phyloP scores from a whole-genome alignment of 2,329 filamentous ascomycete species.

The Colletotrichum lentis region DNA sequence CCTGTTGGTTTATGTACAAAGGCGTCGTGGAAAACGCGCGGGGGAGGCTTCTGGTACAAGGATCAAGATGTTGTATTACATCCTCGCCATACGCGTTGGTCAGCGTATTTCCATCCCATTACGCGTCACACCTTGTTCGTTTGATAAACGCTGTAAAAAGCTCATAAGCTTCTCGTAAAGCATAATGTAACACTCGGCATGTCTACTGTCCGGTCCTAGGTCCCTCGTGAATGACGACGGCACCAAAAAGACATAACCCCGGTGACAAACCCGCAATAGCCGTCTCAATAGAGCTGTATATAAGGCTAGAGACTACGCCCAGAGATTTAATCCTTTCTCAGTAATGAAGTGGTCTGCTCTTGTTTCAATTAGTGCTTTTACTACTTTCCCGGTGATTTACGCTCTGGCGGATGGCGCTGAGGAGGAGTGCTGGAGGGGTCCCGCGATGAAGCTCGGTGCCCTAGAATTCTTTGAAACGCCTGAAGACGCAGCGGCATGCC shows the following conservation, averaged over 20 bases:
- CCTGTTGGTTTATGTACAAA: not conserved
- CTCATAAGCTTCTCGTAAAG: not conserved
- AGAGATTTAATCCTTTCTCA: not conserved
- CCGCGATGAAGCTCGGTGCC: not conserved
- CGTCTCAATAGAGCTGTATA: not conserved
- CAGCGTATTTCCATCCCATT: not conserved
- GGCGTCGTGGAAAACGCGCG: not conserved
- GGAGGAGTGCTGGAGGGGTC: conserved; percentile 8
- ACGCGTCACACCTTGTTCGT: not conserved
- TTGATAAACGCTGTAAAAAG: not conserved
- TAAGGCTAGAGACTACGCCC: not conserved
- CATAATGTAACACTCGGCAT: not conserved
- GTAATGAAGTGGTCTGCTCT: conserved; percentile 1
- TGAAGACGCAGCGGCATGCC: not conserved
- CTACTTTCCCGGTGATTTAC: not conserved
- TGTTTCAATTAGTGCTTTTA: not conserved
- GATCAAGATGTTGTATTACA: not conserved
- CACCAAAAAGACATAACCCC: not conserved
- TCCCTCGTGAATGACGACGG: not conserved
- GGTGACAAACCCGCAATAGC: not conserved
- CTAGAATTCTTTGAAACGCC: conserved; percentile 6
- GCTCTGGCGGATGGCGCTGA: not conserved
- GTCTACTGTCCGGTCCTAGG: not conserved
- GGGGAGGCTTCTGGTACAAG: not conserved
- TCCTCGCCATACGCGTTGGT: not conserved